Conservation (phyloP, 106 monocot species). For the Allium sativum region DNA sequence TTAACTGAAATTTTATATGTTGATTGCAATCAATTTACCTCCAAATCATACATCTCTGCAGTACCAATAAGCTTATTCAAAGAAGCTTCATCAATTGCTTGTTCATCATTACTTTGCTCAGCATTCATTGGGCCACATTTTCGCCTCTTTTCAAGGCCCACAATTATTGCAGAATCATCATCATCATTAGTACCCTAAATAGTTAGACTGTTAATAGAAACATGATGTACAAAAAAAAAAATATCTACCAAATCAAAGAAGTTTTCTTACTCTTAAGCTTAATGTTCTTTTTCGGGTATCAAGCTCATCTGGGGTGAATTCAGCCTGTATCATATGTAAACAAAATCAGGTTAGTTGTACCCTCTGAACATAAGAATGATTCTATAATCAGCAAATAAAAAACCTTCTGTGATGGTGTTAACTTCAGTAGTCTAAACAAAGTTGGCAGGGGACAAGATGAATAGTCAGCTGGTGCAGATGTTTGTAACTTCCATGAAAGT, state of each 20-base stretch:
- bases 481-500: constrained; percentile 35
- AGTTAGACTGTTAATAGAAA: constrained; percentile 3
- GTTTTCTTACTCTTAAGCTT: constrained; percentile 34
- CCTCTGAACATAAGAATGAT: no score
- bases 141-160: constrained; percentile 40
- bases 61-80: constrained; percentile 83
- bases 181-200: constrained; percentile 29
- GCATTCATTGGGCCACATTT: constrained; percentile 31
- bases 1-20: neutral
- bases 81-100: constrained; percentile 62
- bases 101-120: constrained; percentile 60
- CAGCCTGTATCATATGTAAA: constrained; percentile 33
- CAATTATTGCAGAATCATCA: constrained; percentile 17
- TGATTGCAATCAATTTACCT: constrained; percentile 21
- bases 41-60: constrained; percentile 45
- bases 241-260: neutral
- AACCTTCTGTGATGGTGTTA: constrained; percentile 58
- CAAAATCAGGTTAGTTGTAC: no score
- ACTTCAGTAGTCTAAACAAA: constrained; percentile 48
- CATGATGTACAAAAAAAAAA: neutral
- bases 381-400: neutral
- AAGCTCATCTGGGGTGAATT: constrained; percentile 72
- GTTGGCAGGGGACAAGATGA: constrained; percentile 47
- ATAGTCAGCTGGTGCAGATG: constrained; percentile 23
- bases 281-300: constrained; percentile 43